Base-by-base conservation (phyloP, 179 eudicot genomes). In the Beta lomatogona region DNA sequence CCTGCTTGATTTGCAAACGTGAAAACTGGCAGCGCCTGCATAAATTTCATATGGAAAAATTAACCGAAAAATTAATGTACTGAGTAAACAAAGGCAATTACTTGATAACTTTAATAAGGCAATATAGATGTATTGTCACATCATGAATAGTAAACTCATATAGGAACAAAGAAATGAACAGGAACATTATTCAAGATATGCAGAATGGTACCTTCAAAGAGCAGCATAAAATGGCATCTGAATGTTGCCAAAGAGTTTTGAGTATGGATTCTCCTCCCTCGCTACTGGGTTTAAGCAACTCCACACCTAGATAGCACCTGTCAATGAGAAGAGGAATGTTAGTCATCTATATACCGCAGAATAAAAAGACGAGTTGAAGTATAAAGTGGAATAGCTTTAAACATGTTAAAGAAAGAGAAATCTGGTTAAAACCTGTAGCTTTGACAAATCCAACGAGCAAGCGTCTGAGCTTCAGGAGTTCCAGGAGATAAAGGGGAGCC, bases 401-500 rank as follows among this genome's bases (percentile, higher is more conserved):
- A 36, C 41, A 36, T 36, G 41, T 36, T 36, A 36, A 1, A 36
- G 41, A 36, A 36, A 36, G 41, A 36, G 41, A 36, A 48, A 48
- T 48, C 1, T 16, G 63, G 66, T 46, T 78, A 85, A 69, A 78
- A 89, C 99, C 97, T 91, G 79, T 96, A 94, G 88, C 99, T 96
- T 77, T 94, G 97, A 84, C 89, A 91, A 84, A 96, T 93, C 99
- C 99, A 96, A 80, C 92, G 92, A 73, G 99, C 89, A 21, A 96
- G 93, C 1, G 97, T 96, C 64, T 90, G 84, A 67, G 97, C 97
- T 86, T 96, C 99, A 18, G 97, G 98, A 76, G 93, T 86, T 41
- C 92, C 91, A n/a, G 92, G 85, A 72, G 97, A 87, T 5, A 89
- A 85, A 44, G 93, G 88, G 16, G 93, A 92, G 67, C 87, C 79